Evolutionary conservation across 164 flowering plant species (phyloP), one percentile per base, ranked within the genome.

Genomic region (Vitis cinerea): DNA sequence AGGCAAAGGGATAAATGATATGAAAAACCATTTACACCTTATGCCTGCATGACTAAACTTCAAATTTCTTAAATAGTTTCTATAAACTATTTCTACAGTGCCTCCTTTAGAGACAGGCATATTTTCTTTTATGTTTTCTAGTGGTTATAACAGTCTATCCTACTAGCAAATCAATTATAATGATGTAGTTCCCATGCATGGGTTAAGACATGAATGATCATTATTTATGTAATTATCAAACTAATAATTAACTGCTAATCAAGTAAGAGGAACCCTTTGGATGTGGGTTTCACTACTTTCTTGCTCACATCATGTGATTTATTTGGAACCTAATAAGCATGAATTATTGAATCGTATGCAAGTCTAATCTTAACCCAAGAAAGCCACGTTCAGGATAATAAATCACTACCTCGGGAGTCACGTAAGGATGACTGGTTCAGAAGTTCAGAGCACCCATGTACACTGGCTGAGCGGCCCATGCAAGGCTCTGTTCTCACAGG

Each of bases 361-460:
- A 8, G 30, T 10, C 23, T 5, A 52, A 62, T 16, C 9, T 7
- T 23, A 23, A 23, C 27, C 27, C 27, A 23, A 23, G 27, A 23
- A 23, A 23, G 27, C 27, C 27, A 23, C 27, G 27, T 23, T 23
- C 27, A 23, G 1, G 27, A 23, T 19, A 17, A 53, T 31, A 60
- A 58, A 60, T 23, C 27, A 44, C 37, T 72, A 83, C 91, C 88
- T 70, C 70, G 83, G 15, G 79, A 66, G 17, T 47, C 62, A n/a
- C 71, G 65, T 67, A 75, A 61, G 2, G 79, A 68, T 17, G 84
- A 55, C 57, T 77, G 84, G 49, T 74, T 59, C 17, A 73, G 4
- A 73, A 79, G 44, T 73, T 89, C 90, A 55, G 99, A 79, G 78
- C 94, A 94, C 4, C 97, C 99, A 69, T 94, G 97, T 10, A 92